Base-by-base conservation (phyloP, 805 yeast genomes). In the Teunomyces tritomae region DNA sequence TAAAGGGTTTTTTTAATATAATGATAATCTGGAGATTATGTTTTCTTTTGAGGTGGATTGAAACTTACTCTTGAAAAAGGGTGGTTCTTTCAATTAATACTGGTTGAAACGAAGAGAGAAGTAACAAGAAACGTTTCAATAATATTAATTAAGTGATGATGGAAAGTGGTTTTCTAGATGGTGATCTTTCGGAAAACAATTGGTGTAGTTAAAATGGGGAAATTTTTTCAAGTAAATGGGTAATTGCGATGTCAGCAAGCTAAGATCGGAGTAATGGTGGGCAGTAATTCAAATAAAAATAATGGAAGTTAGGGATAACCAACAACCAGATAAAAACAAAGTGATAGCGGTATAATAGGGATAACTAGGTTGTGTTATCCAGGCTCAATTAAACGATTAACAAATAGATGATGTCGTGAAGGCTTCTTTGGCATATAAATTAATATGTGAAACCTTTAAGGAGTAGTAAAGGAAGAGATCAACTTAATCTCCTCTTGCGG, bases 61-160 rank as follows among this genome's bases (percentile, higher is more conserved):
- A 59, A 70, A 70, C 75, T 70, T 71, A 60, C 75, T 71, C 74
- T 71, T 60, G 40, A 47, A 42, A 40, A 32, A 50, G 50, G 54
- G 40, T 47, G 39, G 50, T 40, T 39, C 48, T 37, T 56, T 49
- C 51, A 55, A 53, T 53, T 49, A 52, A 51, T 49, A 50, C 48
- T 48, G 48, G 57, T 56, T 61, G 73, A 70, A 67, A 67, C 74
- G 74, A 64, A 58, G 65, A 70, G 75, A 71, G 76, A 71, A 71
- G 76, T 71, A 69, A 73, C 74, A 70, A 71, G 76, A 71, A 68
- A 70, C 76, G 74, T 66, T 62, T 63, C 74, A 65, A 55, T 44
- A 46, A 42, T 50, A 52, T 26, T 39, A 46, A 46, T 43, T 24
- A 40, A 33, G n/a, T 43, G 40, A 35, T 37, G 4, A 26, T 24